Percentiles rank a stretch among this genome's conserved stretches.
Evolutionary conservation across 345 rosid genomes (phyloP).

Genomic region (Eucalyptus regnans): DNA sequence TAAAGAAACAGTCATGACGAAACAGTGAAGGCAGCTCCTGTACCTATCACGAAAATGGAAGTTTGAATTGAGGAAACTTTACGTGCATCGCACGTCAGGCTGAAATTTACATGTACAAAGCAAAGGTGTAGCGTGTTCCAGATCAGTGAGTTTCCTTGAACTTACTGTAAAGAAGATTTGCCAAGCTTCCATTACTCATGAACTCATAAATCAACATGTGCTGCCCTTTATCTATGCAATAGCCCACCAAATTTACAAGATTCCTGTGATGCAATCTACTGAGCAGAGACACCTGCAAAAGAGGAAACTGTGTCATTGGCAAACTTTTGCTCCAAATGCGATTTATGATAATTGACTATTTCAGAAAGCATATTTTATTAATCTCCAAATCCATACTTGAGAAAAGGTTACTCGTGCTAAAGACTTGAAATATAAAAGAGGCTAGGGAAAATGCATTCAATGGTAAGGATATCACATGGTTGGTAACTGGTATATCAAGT

Average conservation of each 20-base stretch:
- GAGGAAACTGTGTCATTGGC: neutral
- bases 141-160: neutral
- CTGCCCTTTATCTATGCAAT: conserved; percentile 77
- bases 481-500: neutral
- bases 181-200: conserved; percentile 97
- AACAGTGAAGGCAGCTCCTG: neutral
- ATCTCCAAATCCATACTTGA: neutral
- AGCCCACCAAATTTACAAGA: conserved; percentile 91
- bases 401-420: neutral
- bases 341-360: neutral
- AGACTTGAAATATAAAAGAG: neutral
- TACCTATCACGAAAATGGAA: neutral
- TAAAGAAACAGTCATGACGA: neutral
- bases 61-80: neutral
- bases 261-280: conserved; percentile 95
- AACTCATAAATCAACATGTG: conserved; percentile 78
- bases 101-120: neutral
- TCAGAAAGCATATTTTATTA: neutral
- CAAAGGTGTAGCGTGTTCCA: neutral
- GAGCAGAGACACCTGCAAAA: conserved; percentile 63
- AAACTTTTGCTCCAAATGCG: neutral
- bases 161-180: conserved; percentile 72
- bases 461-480: neutral
- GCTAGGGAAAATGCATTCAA: neutral
- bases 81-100: neutral